A percentile compares a stretch with the other conserved stretches of the same genome.
Conservation (phyloP, 495 filamentous ascomycete species). For the Schizothecium vesticola region DNA sequence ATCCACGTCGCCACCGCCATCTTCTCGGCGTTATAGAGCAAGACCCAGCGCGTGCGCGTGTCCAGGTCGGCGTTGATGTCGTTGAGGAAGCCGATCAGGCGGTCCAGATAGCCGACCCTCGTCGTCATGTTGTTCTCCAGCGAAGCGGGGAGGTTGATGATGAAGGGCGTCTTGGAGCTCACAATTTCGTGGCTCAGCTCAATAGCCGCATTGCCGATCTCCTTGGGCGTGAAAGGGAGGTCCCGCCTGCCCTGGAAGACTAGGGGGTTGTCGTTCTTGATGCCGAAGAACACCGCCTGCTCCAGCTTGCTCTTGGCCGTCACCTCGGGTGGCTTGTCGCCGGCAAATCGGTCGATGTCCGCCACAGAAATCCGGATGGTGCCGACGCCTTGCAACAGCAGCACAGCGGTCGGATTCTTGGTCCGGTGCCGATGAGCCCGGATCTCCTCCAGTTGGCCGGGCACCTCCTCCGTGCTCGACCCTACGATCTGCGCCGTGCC, state of each 20-base stretch:
- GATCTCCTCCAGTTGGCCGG: conserved; percentile 35
- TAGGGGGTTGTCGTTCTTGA: conserved; percentile 70
- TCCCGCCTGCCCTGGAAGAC: conserved; percentile 63
- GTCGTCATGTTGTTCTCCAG: conserved; percentile 74
- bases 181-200: conserved; percentile 79
- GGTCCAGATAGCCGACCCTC: conserved; percentile 61
- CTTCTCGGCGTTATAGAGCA: conserved; percentile 89
- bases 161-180: conserved; percentile 63
- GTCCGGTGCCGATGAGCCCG: conserved; percentile 45
- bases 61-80: conserved; percentile 51
- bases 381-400: conserved; percentile 76
- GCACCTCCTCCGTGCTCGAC: conserved; percentile 54
- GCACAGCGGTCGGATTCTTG: conserved; percentile 59
- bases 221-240: conserved; percentile 55
- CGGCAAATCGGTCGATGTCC: conserved; percentile 48
- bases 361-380: conserved; percentile 64
- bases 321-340: conserved; percentile 46
- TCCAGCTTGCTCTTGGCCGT: conserved; percentile 85
- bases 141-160: conserved; percentile 64
- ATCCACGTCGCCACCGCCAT: conserved; percentile 75
- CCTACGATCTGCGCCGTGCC: conserved; percentile 55
- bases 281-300: conserved; percentile 89
- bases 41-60: conserved; percentile 62
- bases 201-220: conserved; percentile 73
- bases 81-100: conserved; percentile 64